Base-by-base conservation (phyloP, 2,329 filamentous ascomycete species). In the Fusarium musae region DNA sequence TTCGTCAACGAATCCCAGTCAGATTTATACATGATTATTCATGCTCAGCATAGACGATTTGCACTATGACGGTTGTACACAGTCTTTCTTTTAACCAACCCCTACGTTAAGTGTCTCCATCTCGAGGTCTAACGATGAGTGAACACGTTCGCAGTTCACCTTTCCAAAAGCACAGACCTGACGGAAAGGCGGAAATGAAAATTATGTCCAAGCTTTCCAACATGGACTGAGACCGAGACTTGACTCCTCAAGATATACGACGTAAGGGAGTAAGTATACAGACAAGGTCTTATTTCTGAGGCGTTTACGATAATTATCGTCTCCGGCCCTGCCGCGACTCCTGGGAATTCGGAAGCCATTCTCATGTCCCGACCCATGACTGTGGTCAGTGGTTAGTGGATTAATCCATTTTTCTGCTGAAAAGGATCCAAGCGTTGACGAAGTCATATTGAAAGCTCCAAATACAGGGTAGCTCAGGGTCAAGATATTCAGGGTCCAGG, bases 111-210 rank as follows among this genome's bases (percentile, higher is more conserved):
- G 32, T 65, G 67, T 53, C 63, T 59, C 60, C 66, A 62, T 56
- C 56, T 63, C 44, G 58, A 57, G 67, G 63, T 75, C 58, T 57
- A 73, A 70, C 73, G 67, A 70, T 49, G 61, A 65, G 59, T 59
- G 73, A 76, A 76, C 63, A 77, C 66, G 66, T 52, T 50, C 64
- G 37, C 56, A 70, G 62, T 66, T 75, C 56, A 56, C 64, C 49
- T 66, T 64, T 67, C 30, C 43, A 57, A 34, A 58, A 67, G 74
- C 74, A 75, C 74, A 62, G 76, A 42, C 67, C 63, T 56, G 42
- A 59, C 59, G 59, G 72, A 74, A 63, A 60, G 57, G 56, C 60
- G 69, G 76, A 78, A 77, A 78, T 78, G 73, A 77, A 63, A 47
- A 59, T 60, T 15, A 66, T 57, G 76, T 73, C 71, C 67, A 76